These are phyloP conservation scores for Candida quercuum DNA, from an alignment of 805 yeast species.

Conservation along the genomic window DNA sequence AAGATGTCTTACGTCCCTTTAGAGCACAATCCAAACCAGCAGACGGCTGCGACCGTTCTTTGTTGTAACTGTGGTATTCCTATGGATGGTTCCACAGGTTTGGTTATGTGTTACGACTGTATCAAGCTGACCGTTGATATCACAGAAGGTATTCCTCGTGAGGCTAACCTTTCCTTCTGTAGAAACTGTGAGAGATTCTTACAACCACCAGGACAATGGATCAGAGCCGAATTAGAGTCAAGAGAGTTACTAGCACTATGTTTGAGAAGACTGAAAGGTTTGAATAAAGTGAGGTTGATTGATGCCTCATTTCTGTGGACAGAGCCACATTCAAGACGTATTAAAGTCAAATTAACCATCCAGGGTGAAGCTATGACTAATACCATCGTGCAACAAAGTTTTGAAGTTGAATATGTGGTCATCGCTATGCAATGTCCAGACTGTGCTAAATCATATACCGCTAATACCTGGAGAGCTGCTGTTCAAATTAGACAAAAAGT, in stretches of 20 bases:
- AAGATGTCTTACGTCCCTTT: constrained; percentile 33
- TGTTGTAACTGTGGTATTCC: constrained; percentile 99
- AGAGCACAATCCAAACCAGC: constrained; percentile 29
- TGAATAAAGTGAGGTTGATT: constrained; percentile 76
- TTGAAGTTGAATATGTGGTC: constrained; percentile 91
- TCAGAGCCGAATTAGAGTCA: constrained; percentile 83
- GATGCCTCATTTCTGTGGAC: constrained; percentile 98
- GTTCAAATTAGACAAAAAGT: constrained; percentile 98
- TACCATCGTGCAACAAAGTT: constrained; percentile 88
- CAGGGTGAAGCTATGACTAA: constrained; percentile 95
- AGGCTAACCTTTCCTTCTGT: constrained; percentile 89
- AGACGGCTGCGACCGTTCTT: constrained; percentile 71
- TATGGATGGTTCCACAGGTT: constrained; percentile 89
- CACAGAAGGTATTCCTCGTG: constrained; percentile 91
- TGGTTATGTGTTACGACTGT: constrained; percentile 97
- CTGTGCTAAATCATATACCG: constrained; percentile 95
- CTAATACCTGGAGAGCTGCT: constrained; percentile 96
- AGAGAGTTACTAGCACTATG: constrained; percentile 90
- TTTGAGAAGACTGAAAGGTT: constrained; percentile 81
- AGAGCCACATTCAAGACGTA: constrained; percentile 96
- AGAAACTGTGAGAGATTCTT: constrained; percentile 94
- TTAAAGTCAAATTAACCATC: constrained; percentile 84
- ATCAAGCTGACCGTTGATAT: constrained; percentile 89
- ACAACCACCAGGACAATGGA: constrained; percentile 95
- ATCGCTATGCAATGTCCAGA: constrained; percentile 97